Base-by-base conservation (phyloP, 306 rosid genomes). In the Adenanthera pavonina region DNA sequence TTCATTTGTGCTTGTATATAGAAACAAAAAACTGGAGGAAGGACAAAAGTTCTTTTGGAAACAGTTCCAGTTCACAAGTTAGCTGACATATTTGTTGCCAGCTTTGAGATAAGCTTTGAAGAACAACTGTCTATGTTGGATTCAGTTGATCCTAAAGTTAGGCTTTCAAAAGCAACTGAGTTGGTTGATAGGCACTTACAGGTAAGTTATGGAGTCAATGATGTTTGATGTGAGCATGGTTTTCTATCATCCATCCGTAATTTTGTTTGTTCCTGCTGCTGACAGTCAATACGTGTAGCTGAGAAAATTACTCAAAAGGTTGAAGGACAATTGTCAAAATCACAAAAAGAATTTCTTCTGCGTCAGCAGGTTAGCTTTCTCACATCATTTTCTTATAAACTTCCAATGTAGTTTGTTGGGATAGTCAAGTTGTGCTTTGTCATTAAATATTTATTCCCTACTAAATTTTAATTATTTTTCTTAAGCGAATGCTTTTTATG, bases 41-140 rank as follows among this genome's bases (percentile, higher is more conserved):
- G 97, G 89, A 93, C 97, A 0, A 95, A 95, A 83, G 97, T 92
- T 83, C 98, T 95, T 83, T 84, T 93, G 85, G 99, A 95, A 88
- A 95, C 99, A 2, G 97, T 95, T 81, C 98, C 99, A 33, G 97
- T 95, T 89, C 97, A 92, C 83, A 95, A 93, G 87, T 86, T 95
- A 89, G 99, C 98, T 20, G 99, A 95, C 84, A 93, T 95, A 85
- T 95, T 95, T 88, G 99, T 95, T 83, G 99, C 98, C 61, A 93
- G 99, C 87, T 95, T 95, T 85, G 99, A 93, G 90, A 92, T 95
- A 84, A 95, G 98, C 85, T 95, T 95, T 88, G 97, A 95, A 90
- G 97, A 95, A 84, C 99, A 95, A 80, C 80, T 95, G 69, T 92
- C 86, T 35, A 93, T 93, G 99, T 73, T 95, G 89, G 99, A 95